Conservation (phyloP, 305 asterid species). For the Fraxinus sp. region DNA sequence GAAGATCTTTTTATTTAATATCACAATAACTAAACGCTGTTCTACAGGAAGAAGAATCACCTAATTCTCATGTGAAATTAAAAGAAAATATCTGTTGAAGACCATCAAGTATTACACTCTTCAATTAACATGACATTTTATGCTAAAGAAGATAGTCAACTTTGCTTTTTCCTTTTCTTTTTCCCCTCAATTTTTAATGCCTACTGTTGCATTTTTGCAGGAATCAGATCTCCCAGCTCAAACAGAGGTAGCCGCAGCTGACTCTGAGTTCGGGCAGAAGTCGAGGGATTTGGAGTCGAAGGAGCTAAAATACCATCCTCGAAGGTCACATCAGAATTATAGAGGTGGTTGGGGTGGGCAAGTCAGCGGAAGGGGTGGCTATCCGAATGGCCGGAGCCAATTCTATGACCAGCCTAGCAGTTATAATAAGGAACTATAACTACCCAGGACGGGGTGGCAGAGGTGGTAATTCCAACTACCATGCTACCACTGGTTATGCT, state of each 20-base stretch:
- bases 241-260: constrained; percentile 29
- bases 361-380: constrained; percentile 36
- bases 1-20: constrained; percentile 9
- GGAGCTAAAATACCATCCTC: constrained; percentile 19
- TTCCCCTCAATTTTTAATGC: background rate
- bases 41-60: constrained; percentile 47
- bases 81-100: constrained; percentile 28
- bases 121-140: background rate
- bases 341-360: constrained; percentile 30
- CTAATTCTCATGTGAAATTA: constrained; percentile 25
- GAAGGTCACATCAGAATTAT: constrained; percentile 23
- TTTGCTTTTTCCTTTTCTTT: background rate
- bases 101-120: constrained; percentile 39
- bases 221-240: constrained; percentile 23
- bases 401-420: constrained; percentile 40
- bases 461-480: constrained; percentile 33
- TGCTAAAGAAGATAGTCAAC: background rate
- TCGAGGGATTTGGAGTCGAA: constrained; percentile 30
- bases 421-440: constrained; percentile 35
- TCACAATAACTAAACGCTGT: background rate
- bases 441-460: constrained; percentile 55
- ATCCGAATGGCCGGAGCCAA: constrained; percentile 41
- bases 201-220: background rate
- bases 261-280: constrained; percentile 27
- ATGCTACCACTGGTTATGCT: constrained; percentile 30